A percentile compares a stretch with the other conserved stretches of the same genome.
These are phyloP conservation scores for Eucalyptus globulus DNA, from an alignment of 345 rosid genomes.

Conservation along the genomic window DNA sequence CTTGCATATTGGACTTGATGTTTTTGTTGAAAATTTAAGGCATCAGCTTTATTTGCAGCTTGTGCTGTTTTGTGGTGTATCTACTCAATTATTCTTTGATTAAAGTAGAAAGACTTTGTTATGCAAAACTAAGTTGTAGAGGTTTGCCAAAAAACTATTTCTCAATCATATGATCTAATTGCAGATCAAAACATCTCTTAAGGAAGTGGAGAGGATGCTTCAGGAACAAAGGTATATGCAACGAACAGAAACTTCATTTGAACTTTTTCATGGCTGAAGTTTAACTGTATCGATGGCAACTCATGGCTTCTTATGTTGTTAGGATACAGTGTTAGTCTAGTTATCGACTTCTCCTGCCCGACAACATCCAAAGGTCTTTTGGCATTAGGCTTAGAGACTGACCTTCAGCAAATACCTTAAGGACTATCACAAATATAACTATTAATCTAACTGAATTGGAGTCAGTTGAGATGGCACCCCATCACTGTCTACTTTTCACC, in stretches of 20 bases:
- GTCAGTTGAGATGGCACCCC: neutral
- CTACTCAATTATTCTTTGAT: neutral
- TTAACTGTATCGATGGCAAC: neutral
- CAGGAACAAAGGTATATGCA: conserved; percentile 59
- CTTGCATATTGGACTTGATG: neutral
- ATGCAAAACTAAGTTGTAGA: neutral
- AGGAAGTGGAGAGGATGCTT: conserved; percentile 65
- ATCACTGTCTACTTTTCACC: neutral
- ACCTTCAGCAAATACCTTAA: neutral
- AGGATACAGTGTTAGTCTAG: neutral
- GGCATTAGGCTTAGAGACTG: neutral
- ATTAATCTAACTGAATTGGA: neutral
- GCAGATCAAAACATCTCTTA: conserved; percentile 66
- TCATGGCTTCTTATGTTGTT: neutral
- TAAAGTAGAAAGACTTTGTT: neutral
- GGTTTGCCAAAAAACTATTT: neutral
- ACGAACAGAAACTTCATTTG: neutral
- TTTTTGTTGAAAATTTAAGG: neutral
- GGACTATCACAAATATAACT: neutral
- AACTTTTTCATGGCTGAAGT: neutral
- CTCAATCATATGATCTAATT: neutral
- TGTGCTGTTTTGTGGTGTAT: neutral
- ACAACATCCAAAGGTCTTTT: neutral
- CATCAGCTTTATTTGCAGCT: neutral
- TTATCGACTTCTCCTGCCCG: neutral